Evolutionary conservation across 2,329 filamentous ascomycete genomes (phyloP).

Genomic region (Colletotrichum gigasporum): DNA sequence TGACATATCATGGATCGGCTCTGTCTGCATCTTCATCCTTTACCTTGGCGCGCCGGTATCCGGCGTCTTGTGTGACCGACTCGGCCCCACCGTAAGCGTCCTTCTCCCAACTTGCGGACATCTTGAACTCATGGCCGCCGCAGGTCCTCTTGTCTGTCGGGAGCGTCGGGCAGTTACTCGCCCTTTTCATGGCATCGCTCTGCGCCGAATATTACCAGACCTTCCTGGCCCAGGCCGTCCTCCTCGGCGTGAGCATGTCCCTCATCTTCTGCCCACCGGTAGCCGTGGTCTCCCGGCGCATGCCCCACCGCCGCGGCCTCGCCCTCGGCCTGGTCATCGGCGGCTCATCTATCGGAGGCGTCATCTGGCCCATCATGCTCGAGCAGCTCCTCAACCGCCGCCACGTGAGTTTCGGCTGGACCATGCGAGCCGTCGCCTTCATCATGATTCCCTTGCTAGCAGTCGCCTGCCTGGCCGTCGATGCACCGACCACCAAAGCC

Average conservation of each 20-base stretch:
- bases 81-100: conserved; percentile 48
- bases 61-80: conserved; percentile 52
- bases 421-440: conserved; percentile 6
- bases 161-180: conserved; percentile 44
- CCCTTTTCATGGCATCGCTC: conserved; percentile 15
- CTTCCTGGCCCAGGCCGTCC: conserved; percentile 54
- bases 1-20: conserved; percentile 55
- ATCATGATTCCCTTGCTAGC: conserved; percentile 1
- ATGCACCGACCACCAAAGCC: neutral
- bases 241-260: conserved; percentile 54
- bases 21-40: conserved; percentile 55
- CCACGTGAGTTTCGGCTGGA: conserved; percentile 10
- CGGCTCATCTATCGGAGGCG: conserved; percentile 40
- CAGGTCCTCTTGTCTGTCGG: conserved; percentile 57
- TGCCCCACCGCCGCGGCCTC: conserved; percentile 38
- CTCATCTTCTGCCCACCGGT: conserved; percentile 49
- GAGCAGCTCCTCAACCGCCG: conserved; percentile 18
- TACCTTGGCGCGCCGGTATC: conserved; percentile 39
- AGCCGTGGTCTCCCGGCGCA: conserved; percentile 44
- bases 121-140: conserved; percentile 43
- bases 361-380: conserved; percentile 23
- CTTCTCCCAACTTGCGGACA: too few relatives aligned
- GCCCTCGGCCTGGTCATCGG: conserved; percentile 44
- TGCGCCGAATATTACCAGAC: conserved; percentile 51
- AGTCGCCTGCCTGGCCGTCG: conserved; percentile 27